Evolutionary conservation across 2,329 filamentous ascomycete genomes (phyloP).

Genomic region (Botrytis squamosa): DNA sequence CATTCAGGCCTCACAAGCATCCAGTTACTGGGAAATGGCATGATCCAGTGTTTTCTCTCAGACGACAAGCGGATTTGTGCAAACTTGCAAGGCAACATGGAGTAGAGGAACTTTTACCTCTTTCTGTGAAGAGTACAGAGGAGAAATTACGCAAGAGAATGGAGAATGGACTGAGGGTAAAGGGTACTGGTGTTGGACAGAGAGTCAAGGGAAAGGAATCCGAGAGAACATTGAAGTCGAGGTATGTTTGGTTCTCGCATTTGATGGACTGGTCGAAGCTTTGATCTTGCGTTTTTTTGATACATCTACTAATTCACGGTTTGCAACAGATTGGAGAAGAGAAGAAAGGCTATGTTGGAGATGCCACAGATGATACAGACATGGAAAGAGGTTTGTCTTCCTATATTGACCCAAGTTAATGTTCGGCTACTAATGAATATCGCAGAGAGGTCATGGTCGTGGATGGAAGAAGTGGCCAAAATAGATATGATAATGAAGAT

Average conservation of each 20-base stretch:
- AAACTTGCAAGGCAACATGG: conserved; percentile 78
- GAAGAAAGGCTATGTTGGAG: conserved; percentile 86
- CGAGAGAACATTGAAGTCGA: conserved; percentile 80
- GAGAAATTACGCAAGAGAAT: conserved; percentile 68
- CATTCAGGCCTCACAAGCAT: conserved; percentile 79
- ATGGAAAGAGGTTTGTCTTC: conserved; percentile 79
- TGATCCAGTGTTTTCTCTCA: conserved; percentile 76
- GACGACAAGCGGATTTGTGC: conserved; percentile 86
- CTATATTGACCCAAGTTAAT: background rate
- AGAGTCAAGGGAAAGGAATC: conserved; percentile 92
- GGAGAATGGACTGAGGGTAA: conserved; percentile 78
- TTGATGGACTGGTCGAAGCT: conserved; percentile 30
- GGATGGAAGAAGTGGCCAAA: conserved; percentile 75
- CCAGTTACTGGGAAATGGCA: conserved; percentile 79
- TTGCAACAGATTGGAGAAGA: conserved; percentile 71
- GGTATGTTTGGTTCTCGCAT: conserved; percentile 49
- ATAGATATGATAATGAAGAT: conserved; percentile 30
- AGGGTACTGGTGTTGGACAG: conserved; percentile 90
- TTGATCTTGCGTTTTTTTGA: background rate
- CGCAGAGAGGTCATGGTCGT: conserved; percentile 66
- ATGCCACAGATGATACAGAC: conserved; percentile 90
- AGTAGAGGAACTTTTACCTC: conserved; percentile 77
- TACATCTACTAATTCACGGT: conserved; percentile 24
- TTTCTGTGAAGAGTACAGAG: conserved; percentile 72
- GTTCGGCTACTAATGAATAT: conserved; percentile 40